Conservation (phyloP, 2,329 filamentous ascomycete species). For the Exophiala alcalophila region DNA sequence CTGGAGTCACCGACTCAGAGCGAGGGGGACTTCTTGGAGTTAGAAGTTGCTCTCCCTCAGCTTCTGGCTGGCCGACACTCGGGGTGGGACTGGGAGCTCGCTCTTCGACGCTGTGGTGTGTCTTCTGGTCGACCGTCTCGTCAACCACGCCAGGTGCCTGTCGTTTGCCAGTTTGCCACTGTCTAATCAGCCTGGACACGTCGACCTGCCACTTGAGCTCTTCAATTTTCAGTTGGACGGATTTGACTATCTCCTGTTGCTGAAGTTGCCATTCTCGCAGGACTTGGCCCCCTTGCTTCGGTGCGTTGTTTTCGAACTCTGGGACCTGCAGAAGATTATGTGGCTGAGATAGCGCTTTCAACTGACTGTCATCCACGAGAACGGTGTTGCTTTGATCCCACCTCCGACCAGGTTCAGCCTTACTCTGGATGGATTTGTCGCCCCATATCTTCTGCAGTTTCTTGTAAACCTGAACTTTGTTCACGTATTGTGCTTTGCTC, state of each 20-base stretch:
- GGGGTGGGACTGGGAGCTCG: constrained; percentile 11
- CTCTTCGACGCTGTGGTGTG: constrained; percentile 10
- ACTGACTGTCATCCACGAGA: constrained; percentile 76
- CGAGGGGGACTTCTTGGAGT: constrained; percentile 4
- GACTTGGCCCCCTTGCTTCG: constrained; percentile 23
- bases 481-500: constrained; percentile 59
- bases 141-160: constrained; percentile 22
- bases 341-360: constrained; percentile 81
- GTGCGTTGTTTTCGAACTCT: constrained; percentile 58
- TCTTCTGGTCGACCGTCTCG: constrained; percentile 26
- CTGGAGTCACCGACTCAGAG: background rate
- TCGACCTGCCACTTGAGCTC: constrained; percentile 48
- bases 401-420: constrained; percentile 33
- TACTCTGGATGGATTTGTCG: constrained; percentile 44
- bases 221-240: constrained; percentile 55
- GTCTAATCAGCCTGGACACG: constrained; percentile 43
- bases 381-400: constrained; percentile 88
- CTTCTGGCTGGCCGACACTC: constrained; percentile 4
- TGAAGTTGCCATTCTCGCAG: constrained; percentile 44
- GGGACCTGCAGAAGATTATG: constrained; percentile 77
- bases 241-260: constrained; percentile 43
- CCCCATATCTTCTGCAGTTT: constrained; percentile 71
- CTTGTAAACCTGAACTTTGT: constrained; percentile 86
- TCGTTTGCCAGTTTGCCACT: constrained; percentile 34
- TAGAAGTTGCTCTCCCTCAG: constrained; percentile 3